Evolutionary conservation across 306 rosid genomes (phyloP).

Genomic region (Lathyrus oleraceus): DNA sequence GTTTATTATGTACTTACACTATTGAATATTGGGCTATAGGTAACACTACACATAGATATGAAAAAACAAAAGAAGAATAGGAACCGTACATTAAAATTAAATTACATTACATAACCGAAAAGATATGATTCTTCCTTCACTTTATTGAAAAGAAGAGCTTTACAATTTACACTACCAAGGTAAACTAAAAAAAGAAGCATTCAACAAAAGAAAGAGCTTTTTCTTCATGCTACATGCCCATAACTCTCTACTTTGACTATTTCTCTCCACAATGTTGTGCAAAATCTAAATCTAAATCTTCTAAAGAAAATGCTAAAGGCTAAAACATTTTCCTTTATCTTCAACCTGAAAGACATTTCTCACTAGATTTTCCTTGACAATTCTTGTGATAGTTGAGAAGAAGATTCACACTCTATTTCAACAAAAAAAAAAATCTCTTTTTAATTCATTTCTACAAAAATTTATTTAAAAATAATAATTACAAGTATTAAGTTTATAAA

Average conservation of each 20-base stretch:
- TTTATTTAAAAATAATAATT: background rate
- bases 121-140: conserved; percentile 47
- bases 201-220: conserved; percentile 27
- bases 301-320: background rate
- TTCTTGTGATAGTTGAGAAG: conserved; percentile 56
- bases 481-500: background rate
- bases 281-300: conserved; percentile 14
- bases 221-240: conserved; percentile 27
- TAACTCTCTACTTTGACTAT: conserved; percentile 19
- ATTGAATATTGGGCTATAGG: background rate
- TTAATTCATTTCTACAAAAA: background rate
- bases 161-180: conserved; percentile 40
- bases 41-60: background rate
- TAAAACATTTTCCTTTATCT: background rate
- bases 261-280: conserved; percentile 13
- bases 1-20: background rate
- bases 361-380: conserved; percentile 45
- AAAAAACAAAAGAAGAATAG: conserved; percentile 26
- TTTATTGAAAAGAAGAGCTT: conserved; percentile 51
- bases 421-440: background rate
- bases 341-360: conserved; percentile 29
- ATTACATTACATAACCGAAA: background rate
- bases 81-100: conserved; percentile 8
- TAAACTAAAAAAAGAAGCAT: conserved; percentile 7
- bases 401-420: conserved; percentile 56